Evolutionary conservation across 2,329 filamentous ascomycete species (phyloP), one percentile per base, ranked within the genome.

Genomic region (Botrytis sinoallii): DNA sequence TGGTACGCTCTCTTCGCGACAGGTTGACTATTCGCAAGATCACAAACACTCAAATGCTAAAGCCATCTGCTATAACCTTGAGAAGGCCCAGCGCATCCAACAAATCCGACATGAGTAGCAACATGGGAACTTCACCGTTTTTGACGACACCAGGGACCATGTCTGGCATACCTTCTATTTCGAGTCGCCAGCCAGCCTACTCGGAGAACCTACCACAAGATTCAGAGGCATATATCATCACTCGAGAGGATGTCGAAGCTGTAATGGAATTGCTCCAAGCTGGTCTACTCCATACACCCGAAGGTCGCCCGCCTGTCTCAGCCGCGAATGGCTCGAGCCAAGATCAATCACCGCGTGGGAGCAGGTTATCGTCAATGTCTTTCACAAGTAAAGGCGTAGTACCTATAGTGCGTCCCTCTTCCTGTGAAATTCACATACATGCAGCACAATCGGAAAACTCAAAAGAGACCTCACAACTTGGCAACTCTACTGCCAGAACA

Each of bases 21-120:
- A 77, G 63, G 35, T 71, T 79, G 64, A 78, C 77, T 20, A 18
- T 70, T 40, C 75, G 75, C 9, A 76, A 76, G 67, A 32, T 79
- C 9, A 44, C 61, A 59, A 32, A 38, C 29, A 40, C 12, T 1
- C 73, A 73, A 18, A 32, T 77, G 7, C 52, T 71, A 6, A 73
- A 73, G 16, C 78, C 78, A 7, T 69, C 73, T 44, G 76, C 77
- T 1, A 79, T 79, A 38, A 79, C 78, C 4, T 74, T 79, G 61
- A 74, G 78, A 38, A 72, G 76, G 63, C 75, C 78, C 16, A 79
- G 77, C 64, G 72, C 42, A 59, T 59, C 35, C 3, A 76, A 60
- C 22, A 46, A 14, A 44, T 32, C 29, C 12, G 18, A 59, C 38
- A 69, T 59, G 38, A 57, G 40, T 29, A 38, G 63, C 29, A 46